phyloP scores from a whole-genome alignment of 2,329 filamentous ascomycete genomes.

The Ciborinia camelliae region DNA sequence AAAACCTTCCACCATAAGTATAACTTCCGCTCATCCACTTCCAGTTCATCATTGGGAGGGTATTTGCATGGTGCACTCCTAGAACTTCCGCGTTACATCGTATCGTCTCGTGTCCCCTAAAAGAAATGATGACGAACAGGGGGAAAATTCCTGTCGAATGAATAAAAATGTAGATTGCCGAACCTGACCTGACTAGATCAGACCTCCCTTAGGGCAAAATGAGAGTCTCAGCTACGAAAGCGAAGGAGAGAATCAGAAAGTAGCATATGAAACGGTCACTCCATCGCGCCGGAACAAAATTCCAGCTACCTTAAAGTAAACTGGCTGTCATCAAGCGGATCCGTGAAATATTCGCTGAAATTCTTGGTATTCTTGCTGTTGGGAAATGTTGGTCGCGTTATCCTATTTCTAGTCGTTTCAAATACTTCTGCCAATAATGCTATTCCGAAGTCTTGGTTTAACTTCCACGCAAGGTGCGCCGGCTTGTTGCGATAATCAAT shows the following conservation, averaged over 20 bases:
- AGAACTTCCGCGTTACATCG: background rate
- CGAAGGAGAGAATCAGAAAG: no score
- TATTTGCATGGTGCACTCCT: background rate
- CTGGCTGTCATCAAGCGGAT: conserved; percentile 9
- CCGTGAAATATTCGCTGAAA: background rate
- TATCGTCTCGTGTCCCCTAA: background rate
- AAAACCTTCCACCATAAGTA: background rate
- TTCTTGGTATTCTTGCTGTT: background rate
- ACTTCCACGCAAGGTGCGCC: background rate
- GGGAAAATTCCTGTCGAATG: background rate
- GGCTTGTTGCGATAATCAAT: background rate
- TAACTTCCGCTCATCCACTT: background rate
- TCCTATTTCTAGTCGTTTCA: background rate
- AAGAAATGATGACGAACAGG: background rate
- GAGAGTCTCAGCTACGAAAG: background rate
- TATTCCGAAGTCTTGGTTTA: background rate
- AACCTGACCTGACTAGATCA: background rate
- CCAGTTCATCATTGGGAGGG: background rate
- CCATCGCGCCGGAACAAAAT: background rate
- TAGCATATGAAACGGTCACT: no score
- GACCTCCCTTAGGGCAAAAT: background rate
- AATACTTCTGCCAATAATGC: background rate
- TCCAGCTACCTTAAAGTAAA: background rate
- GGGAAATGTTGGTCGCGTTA: background rate
- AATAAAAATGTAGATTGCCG: background rate